Evolutionary conservation across 2,329 filamentous ascomycete genomes (phyloP).

Genomic region (Mariannaea elegans): DNA sequence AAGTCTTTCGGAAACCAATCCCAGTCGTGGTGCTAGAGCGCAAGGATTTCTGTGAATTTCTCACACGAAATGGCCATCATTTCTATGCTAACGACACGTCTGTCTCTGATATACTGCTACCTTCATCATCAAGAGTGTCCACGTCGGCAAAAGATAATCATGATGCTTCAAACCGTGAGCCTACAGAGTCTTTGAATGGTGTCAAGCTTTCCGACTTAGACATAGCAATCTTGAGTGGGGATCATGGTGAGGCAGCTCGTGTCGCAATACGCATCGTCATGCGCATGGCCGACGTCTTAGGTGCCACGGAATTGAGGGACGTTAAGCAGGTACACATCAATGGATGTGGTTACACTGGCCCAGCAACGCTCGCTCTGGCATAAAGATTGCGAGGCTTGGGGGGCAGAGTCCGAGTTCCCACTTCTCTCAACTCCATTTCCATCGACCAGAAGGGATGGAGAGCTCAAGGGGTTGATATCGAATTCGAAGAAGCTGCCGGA

Average conservation of each 20-base stretch:
- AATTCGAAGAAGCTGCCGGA: constrained; percentile 24
- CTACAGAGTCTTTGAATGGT: too few species aligned
- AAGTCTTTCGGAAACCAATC: constrained; percentile 50
- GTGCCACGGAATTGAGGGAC: constrained; percentile 25
- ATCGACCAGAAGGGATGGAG: constrained; percentile 33
- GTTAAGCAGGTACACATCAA: constrained; percentile 30
- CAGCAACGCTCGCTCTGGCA: constrained; percentile 22
- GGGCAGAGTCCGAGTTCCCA: constrained; percentile 26
- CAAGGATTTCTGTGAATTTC: too few species aligned
- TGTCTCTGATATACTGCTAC: too few species aligned
- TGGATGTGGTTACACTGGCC: constrained; percentile 38
- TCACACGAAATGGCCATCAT: too few species aligned
- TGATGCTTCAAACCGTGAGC: too few species aligned
- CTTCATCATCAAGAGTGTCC: too few species aligned
- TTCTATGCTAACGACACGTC: too few species aligned
- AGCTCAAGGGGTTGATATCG: constrained; percentile 17
- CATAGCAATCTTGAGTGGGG: constrained; percentile 13
- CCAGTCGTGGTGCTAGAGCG: too few species aligned
- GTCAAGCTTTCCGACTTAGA: constrained; percentile 20
- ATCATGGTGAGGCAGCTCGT: constrained; percentile 22
- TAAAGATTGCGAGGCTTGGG: constrained; percentile 25
- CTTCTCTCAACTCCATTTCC: constrained; percentile 29
- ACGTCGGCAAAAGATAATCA: too few species aligned
- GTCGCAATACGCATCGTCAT: constrained; percentile 27
- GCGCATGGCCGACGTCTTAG: constrained; percentile 26